phyloP scores from a whole-genome alignment of 73 alveolate species.

The Stentor coeruleus region DNA sequence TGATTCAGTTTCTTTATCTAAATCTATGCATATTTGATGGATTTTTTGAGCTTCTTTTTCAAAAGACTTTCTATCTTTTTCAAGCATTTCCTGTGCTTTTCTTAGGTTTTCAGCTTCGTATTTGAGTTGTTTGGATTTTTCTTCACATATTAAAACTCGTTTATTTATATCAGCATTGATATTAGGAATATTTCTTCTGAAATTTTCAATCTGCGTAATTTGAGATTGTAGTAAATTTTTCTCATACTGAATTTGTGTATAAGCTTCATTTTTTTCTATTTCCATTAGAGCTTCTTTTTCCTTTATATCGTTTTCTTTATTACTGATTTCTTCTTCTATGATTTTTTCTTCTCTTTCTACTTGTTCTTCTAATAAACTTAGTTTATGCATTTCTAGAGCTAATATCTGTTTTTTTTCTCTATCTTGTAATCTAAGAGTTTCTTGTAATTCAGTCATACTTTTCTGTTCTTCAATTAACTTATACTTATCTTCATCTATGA shows the following conservation, averaged over 20 bases:
- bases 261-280: conserved; percentile 11
- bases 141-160: neutral
- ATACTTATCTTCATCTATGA: neutral
- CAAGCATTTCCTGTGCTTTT: neutral
- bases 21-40: neutral
- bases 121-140: neutral
- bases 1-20: neutral
- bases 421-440: neutral
- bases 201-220: neutral
- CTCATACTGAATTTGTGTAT: neutral
- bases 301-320: neutral
- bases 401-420: neutral
- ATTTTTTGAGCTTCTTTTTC: conserved; percentile 14
- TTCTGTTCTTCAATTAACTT: neutral
- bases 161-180: neutral
- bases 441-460: neutral
- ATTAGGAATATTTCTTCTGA: neutral
- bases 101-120: neutral
- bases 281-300: conserved; percentile 12
- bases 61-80: neutral
- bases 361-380: neutral
- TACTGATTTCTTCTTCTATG: conserved; percentile 8
- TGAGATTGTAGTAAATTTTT: neutral
- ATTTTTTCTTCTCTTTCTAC: conserved; percentile 6
- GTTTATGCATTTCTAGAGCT: conserved; percentile 4